Evolutionary conservation across 805 yeast species (phyloP).

Genomic region (Wickerhamomyces pijperi): DNA sequence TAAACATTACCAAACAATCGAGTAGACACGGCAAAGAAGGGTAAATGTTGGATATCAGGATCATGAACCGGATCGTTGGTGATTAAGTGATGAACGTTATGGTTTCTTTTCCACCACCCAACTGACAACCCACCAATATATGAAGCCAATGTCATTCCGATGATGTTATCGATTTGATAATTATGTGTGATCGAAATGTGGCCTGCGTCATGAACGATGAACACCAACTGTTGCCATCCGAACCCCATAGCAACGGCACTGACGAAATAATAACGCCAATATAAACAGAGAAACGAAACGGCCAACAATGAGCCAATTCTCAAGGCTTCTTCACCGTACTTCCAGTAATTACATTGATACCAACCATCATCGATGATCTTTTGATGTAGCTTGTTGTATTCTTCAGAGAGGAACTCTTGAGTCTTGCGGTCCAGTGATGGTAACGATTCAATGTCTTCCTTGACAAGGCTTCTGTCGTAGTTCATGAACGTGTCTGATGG

Average conservation of each 20-base stretch:
- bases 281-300: slow-evolving; percentile 35
- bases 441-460: slow-evolving; percentile 39
- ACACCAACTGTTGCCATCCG: slow-evolving; percentile 85
- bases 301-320: slow-evolving; percentile 47
- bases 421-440: slow-evolving; percentile 64
- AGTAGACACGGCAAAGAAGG: slow-evolving; percentile 79
- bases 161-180: slow-evolving; percentile 61
- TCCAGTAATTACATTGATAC: slow-evolving; percentile 65
- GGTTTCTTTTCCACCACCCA: slow-evolving; percentile 94
- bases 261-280: slow-evolving; percentile 29
- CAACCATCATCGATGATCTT: slow-evolving; percentile 43
- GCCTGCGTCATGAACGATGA: slow-evolving; percentile 86
- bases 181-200: slow-evolving; percentile 76
- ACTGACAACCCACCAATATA: slow-evolving; percentile 80
- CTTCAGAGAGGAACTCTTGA: slow-evolving; percentile 42
- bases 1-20: slow-evolving; percentile 57
- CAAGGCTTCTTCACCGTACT: slow-evolving; percentile 56
- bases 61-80: slow-evolving; percentile 93
- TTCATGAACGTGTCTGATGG: slow-evolving; percentile 42
- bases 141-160: slow-evolving; percentile 66
- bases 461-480: slow-evolving; percentile 46
- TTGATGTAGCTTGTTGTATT: slow-evolving; percentile 52
- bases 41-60: slow-evolving; percentile 89
- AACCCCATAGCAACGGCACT: slow-evolving; percentile 62
- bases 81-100: slow-evolving; percentile 83